A percentile compares a stretch with the other conserved stretches of the same genome.
Conservation (phyloP, 352 stramenopile genomes). For the Phytophthora meadii region DNA sequence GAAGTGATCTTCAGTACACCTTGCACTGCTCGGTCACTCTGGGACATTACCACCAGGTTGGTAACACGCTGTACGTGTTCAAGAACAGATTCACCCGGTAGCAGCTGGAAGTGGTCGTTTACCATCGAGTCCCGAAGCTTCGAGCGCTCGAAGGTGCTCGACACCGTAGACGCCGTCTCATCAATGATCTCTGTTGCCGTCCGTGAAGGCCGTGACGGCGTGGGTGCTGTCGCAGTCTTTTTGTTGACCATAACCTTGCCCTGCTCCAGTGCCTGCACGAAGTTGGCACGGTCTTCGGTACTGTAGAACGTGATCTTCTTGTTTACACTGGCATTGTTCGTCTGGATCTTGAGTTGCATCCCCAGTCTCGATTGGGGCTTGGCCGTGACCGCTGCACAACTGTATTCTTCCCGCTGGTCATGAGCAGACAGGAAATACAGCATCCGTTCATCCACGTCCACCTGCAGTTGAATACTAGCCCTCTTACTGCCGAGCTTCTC, state of each 20-base stretch:
- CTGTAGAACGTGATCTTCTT: constrained; percentile 90
- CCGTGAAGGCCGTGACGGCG: constrained; percentile 31
- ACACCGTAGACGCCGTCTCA: constrained; percentile 41
- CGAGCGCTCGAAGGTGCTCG: constrained; percentile 42
- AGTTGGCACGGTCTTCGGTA: constrained; percentile 82
- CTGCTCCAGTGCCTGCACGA: constrained; percentile 81
- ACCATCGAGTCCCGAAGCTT: constrained; percentile 72
- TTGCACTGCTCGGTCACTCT: constrained; percentile 83
- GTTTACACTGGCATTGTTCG: constrained; percentile 69
- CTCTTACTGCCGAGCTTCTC: constrained; percentile 86
- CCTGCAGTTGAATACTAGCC: constrained; percentile 82
- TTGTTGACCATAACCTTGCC: constrained; percentile 88
- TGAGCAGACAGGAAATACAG: constrained; percentile 84
- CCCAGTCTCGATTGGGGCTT: constrained; percentile 76
- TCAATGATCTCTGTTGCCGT: constrained; percentile 33
- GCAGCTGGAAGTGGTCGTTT: constrained; percentile 60
- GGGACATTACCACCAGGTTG: constrained; percentile 84
- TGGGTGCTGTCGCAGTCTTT: constrained; percentile 23
- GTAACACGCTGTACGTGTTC: constrained; percentile 88
- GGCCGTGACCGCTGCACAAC: constrained; percentile 79
- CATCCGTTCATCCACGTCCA: constrained; percentile 86
- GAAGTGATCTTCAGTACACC: constrained; percentile 88
- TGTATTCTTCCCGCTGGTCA: constrained; percentile 82
- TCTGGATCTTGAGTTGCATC: constrained; percentile 90
- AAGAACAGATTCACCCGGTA: constrained; percentile 75